phyloP scores from a whole-genome alignment of 176 grass and related monocot species.

The Thinopyrum elongatum region DNA sequence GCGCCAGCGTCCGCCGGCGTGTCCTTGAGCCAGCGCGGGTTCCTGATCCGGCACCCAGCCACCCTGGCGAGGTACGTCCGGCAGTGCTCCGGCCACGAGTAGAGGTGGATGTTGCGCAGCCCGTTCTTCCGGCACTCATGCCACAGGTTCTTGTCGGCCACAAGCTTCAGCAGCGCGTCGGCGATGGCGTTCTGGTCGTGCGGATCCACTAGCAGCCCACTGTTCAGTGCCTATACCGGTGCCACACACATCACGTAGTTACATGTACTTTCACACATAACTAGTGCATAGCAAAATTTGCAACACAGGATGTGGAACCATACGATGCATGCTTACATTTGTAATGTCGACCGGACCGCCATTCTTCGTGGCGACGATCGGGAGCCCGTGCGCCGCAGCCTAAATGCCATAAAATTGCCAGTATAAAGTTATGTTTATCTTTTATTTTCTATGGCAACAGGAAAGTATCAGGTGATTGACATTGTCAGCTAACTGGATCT shows the following conservation, averaged over 20 bases:
- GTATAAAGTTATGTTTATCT: neutral
- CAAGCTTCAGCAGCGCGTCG: conserved; percentile 82
- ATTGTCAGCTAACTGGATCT: neutral
- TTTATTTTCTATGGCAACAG: neutral
- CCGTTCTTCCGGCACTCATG: conserved; percentile 92
- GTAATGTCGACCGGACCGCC: conserved; percentile 93
- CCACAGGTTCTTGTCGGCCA: conserved; percentile 91
- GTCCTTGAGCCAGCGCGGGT: conserved; percentile 83
- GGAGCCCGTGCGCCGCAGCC: conserved; percentile 95
- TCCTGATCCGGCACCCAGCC: conserved; percentile 79
- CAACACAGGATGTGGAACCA: neutral
- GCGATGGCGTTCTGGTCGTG: conserved; percentile 86
- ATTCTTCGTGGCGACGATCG: conserved; percentile 96
- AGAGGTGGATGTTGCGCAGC: conserved; percentile 90
- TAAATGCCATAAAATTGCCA: conserved; percentile 20
- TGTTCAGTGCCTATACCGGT: conserved; percentile 72
- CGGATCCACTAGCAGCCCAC: conserved; percentile 81
- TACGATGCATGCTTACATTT: conserved; percentile 47
- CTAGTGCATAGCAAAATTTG: neutral
- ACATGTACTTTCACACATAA: neutral
- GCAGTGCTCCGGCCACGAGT: conserved; percentile 98
- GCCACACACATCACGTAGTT: neutral
- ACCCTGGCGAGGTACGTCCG: conserved; percentile 84
- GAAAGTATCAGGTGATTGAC: neutral
- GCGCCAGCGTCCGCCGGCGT: conserved; percentile 51